Percentiles rank a stretch among this genome's conserved stretches.
Conservation (phyloP, 352 stramenopile species). For the Phytophthora citrophthora region DNA sequence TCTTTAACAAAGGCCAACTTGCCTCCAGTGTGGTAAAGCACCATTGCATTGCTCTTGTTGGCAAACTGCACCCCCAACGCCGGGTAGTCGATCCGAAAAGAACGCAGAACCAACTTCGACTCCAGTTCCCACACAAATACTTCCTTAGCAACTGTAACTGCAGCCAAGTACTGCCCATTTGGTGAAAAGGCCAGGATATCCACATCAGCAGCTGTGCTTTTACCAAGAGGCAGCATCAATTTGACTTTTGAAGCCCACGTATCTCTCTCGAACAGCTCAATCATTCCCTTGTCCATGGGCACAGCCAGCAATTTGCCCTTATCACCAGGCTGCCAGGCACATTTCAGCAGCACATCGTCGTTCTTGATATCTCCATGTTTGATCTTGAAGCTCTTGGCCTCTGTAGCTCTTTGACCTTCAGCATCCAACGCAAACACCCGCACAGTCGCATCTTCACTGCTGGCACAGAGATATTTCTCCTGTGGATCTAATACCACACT, state of each 20-base stretch:
- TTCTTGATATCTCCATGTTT: conserved; percentile 64
- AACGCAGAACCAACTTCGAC: conserved; percentile 56
- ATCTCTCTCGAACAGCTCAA: conserved; percentile 64
- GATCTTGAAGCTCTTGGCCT: conserved; percentile 59
- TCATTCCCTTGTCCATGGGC: conserved; percentile 65
- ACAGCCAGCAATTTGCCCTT: conserved; percentile 58
- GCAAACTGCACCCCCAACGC: conserved; percentile 69
- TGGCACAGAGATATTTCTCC: conserved; percentile 69
- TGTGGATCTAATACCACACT: conserved; percentile 71
- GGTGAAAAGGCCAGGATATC: conserved; percentile 80
- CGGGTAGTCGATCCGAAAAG: conserved; percentile 66
- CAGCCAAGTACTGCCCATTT: conserved; percentile 80
- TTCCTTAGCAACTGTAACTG: conserved; percentile 71
- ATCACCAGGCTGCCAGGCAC: conserved; percentile 61
- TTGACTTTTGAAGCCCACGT: conserved; percentile 51
- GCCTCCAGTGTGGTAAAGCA: conserved; percentile 65
- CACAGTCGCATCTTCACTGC: conserved; percentile 73
- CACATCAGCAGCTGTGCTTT: conserved; percentile 62
- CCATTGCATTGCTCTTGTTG: conserved; percentile 55
- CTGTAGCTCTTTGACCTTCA: conserved; percentile 40
- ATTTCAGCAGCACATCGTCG: conserved; percentile 70
- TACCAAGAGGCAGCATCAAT: conserved; percentile 64
- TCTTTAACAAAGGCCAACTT: conserved; percentile 73
- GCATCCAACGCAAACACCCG: conserved; percentile 70
- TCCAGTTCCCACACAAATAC: conserved; percentile 73